These are phyloP conservation scores for Hymenoscyphus salicellus DNA, from an alignment of 2,329 filamentous ascomycete species.

Conservation along the genomic window DNA sequence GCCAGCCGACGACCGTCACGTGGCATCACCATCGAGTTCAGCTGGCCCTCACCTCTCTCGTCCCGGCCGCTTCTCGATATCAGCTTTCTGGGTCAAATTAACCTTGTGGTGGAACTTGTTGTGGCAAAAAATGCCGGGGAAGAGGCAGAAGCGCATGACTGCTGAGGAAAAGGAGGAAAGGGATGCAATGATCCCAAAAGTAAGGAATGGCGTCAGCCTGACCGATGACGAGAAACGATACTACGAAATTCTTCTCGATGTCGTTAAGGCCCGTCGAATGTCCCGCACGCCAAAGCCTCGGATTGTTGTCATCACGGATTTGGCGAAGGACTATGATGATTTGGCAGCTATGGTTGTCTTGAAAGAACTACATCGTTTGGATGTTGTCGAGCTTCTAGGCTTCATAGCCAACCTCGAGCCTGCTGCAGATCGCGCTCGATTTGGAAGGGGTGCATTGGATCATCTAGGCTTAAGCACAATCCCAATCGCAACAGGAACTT, in stretches of 20 bases:
- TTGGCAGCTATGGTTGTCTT: constrained; percentile 31
- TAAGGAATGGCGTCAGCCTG: constrained; percentile 3
- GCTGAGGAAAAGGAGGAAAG: background rate
- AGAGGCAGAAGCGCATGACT: background rate
- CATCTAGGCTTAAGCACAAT: constrained; percentile 22
- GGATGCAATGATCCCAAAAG: background rate
- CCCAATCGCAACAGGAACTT: constrained; percentile 25
- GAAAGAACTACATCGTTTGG: constrained; percentile 31
- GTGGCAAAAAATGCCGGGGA: background rate
- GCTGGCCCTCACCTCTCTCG: background rate
- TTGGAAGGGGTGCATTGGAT: constrained; percentile 29
- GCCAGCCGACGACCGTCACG: background rate
- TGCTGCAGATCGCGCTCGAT: constrained; percentile 21
- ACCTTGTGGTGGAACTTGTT: background rate
- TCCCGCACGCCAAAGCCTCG: constrained; percentile 16
- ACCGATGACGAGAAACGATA: constrained; percentile 16
- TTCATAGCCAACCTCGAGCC: constrained; percentile 32
- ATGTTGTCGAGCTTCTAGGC: constrained; percentile 27
- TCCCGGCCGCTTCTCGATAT: background rate
- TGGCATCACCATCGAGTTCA: background rate
- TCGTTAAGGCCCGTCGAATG: constrained; percentile 11
- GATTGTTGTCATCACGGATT: constrained; percentile 31
- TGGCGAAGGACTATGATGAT: constrained; percentile 35
- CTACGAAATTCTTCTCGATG: constrained; percentile 21
- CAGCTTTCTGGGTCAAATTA: background rate